Conservation (phyloP, 306 rosid species). For the Inga laurina region DNA sequence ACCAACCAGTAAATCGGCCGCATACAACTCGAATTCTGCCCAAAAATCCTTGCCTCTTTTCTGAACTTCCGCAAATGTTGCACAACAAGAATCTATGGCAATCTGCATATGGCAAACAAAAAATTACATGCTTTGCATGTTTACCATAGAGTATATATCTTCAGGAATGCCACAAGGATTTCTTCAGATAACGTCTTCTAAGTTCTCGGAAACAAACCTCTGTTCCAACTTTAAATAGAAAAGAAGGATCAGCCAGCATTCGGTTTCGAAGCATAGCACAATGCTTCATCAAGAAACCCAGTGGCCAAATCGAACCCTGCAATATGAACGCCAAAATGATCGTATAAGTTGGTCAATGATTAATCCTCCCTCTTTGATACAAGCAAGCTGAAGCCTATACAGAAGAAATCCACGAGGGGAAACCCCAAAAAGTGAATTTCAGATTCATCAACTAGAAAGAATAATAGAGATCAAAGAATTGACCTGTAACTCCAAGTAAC, state of each 20-base stretch:
- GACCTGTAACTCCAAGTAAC: slow-evolving; percentile 78
- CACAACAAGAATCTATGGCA: slow-evolving; percentile 92
- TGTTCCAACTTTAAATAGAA: slow-evolving; percentile 87
- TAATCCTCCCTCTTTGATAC: background rate
- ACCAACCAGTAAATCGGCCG: slow-evolving; percentile 93
- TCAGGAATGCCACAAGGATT: background rate
- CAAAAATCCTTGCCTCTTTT: slow-evolving; percentile 90
- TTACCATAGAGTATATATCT: background rate
- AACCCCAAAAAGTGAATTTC: slow-evolving; percentile 3
- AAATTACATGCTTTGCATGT: background rate
- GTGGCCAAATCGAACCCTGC: slow-evolving; percentile 74
- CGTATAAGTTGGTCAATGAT: background rate
- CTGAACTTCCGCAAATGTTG: slow-evolving; percentile 92
- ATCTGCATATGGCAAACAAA: slow-evolving; percentile 56
- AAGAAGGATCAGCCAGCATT: slow-evolving; percentile 93
- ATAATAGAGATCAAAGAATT: background rate
- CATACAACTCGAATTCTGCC: slow-evolving; percentile 89
- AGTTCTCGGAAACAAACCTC: slow-evolving; percentile 60
- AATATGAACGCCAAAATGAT: slow-evolving; percentile 27
- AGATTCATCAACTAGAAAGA: background rate
- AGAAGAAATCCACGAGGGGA: background rate
- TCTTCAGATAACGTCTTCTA: background rate
- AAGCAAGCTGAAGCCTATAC: background rate
- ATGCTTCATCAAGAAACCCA: slow-evolving; percentile 67
- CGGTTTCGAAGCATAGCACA: slow-evolving; percentile 81